phyloP scores from a whole-genome alignment of 1,284 basidiomycete genomes.

The Tylopilus orsonianus region DNA sequence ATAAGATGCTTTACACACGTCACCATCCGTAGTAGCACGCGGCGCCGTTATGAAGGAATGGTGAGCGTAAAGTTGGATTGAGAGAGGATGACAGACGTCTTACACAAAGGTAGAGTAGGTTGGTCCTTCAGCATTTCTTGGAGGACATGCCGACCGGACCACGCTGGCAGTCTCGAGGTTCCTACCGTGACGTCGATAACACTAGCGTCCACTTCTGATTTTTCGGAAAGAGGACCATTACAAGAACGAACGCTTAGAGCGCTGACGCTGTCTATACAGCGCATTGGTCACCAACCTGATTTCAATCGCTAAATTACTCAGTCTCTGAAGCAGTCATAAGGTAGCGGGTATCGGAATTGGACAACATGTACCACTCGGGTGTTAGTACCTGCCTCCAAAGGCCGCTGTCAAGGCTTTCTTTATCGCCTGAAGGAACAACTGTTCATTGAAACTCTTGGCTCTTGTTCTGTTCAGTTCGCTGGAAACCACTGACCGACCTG shows the following conservation, averaged over 20 bases:
- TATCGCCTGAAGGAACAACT: conserved; percentile 10
- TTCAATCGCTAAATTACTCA: neutral
- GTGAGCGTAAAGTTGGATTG: neutral
- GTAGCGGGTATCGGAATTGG: neutral
- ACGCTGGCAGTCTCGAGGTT: conserved; percentile 17
- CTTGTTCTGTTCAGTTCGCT: conserved; percentile 12
- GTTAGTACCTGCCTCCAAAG: conserved; percentile 14
- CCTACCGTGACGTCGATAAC: conserved; percentile 29
- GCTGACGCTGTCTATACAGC: conserved; percentile 37
- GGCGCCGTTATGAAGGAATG: conserved; percentile 11
- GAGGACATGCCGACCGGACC: conserved; percentile 21
- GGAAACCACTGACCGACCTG: conserved; percentile 18
- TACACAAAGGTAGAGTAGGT: conserved; percentile 25
- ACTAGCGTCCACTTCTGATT: conserved; percentile 39
- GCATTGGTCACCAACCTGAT: neutral
- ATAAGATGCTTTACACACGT: conserved; percentile 18
- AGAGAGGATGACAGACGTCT: neutral
- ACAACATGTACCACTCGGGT: neutral
- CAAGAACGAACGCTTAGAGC: conserved; percentile 40
- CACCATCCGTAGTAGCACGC: conserved; percentile 21
- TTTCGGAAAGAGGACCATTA: conserved; percentile 43
- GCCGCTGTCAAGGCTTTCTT: conserved; percentile 21
- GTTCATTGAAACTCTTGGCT: neutral
- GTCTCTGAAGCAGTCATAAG: conserved; percentile 22
- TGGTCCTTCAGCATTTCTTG: conserved; percentile 26